A percentile compares a stretch with the other conserved stretches of the same genome.
Conservation (phyloP, 192 early-diverging fungal genomes). For the Coemansia sp. region DNA sequence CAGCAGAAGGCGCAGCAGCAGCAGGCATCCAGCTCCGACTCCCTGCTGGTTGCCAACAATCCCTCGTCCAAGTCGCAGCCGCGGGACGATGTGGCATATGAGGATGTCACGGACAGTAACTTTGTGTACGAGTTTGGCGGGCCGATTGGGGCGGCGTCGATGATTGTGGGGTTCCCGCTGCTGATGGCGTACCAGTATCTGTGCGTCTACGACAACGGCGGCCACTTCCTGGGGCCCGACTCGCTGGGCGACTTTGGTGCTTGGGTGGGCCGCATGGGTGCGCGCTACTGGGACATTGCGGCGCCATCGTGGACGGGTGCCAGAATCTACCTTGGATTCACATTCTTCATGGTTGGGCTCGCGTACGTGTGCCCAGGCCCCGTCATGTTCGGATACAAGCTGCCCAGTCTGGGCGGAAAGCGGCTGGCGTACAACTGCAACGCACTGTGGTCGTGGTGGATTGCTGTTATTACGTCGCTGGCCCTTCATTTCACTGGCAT, state of each 20-base stretch:
- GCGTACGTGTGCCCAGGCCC: conserved; percentile 71
- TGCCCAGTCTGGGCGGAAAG: conserved; percentile 70
- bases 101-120: conserved; percentile 61
- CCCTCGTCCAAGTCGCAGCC: conserved; percentile 24
- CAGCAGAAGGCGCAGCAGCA: not conserved
- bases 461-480: conserved; percentile 58
- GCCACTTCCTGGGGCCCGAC: conserved; percentile 57
- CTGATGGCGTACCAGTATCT: conserved; percentile 77
- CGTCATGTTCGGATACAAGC: conserved; percentile 64
- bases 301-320: conserved; percentile 58
- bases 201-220: conserved; percentile 68
- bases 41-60: not conserved
- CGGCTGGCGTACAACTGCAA: conserved; percentile 87
- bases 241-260: conserved; percentile 45
- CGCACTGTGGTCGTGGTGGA: conserved; percentile 67
- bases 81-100: conserved; percentile 53
- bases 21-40: conserved; percentile 1
- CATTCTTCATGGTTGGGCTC: conserved; percentile 59
- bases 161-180: conserved; percentile 73
- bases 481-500: conserved; percentile 68
- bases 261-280: conserved; percentile 50
- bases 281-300: conserved; percentile 57
- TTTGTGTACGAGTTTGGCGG: conserved; percentile 77
- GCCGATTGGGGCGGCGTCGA: conserved; percentile 63
- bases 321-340: conserved; percentile 64